Base-by-base conservation (phyloP, 83 land plant species). In the Diphasiastrum complanatum region DNA sequence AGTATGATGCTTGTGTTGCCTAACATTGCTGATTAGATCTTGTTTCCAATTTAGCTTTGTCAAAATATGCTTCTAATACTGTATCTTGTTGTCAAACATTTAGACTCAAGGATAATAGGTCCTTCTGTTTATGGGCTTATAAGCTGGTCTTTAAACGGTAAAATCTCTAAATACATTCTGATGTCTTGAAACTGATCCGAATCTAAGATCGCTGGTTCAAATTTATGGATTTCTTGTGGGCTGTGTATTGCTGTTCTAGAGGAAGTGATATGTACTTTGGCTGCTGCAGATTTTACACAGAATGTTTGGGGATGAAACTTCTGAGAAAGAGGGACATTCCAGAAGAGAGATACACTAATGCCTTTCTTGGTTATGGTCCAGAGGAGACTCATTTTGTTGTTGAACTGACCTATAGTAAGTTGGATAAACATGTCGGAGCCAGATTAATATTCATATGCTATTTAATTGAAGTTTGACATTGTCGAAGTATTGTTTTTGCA, bases 331-430 rank as follows among this genome's bases (percentile, higher is more conserved):
- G 99, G 52, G 99, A 95, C 48, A 71, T 95, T 59, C 93, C 99
- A 1, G 99, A 95, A 30, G 99, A 95, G 73, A 95, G 81, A 46
- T 95, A 95, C 68, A 77, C 99, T 33, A 95, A 95, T 69, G 99
- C 97, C 0, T 95, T 95, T 55, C 87, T 95, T 40, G 99, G 99
- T 4, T 95, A 80, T 70, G 99, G 99, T 25, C 87, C 97, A n/a
- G 99, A 95, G 55, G 95, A 95, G 20, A 65, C 90, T 38, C 72
- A 86, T 52, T 95, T 95, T 76, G 99, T 83, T 8, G 93, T 95
- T 51, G 99, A 95, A 59, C 63, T 95, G 53, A 95, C 99, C 1
- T 90, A 95, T 72, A 95, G 99, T 95, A 77, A 41, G 91, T 69
- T 54, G n/a, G n/a, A n/a, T n/a, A n/a, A n/a, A n/a, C n/a, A n/a